Conservation (phyloP, 2,329 filamentous ascomycete species). For the Botrytis medusae region DNA sequence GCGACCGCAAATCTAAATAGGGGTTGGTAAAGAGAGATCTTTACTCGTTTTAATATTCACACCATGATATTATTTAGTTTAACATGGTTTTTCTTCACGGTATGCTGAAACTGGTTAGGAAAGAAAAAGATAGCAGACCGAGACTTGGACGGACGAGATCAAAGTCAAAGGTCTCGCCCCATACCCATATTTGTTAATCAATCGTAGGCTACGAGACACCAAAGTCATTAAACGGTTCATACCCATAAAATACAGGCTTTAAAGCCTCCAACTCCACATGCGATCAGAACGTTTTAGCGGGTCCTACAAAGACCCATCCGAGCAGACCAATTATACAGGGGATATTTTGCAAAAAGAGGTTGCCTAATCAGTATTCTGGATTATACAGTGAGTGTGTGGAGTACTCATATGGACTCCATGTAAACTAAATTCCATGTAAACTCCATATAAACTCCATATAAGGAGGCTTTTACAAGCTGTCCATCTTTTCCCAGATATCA, state of each 20-base stretch:
- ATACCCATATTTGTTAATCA: neutral
- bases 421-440: no score
- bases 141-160: neutral
- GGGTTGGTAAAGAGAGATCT: neutral
- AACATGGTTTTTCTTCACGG: neutral
- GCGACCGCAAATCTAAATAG: neutral
- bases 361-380: slow-evolving; percentile 2
- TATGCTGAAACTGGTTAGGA: neutral
- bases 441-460: neutral
- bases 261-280: neutral
- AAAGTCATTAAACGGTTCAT: neutral
- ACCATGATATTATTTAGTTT: neutral
- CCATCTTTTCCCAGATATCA: neutral
- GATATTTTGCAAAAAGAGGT: neutral
- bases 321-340: neutral
- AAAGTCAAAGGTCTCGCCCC: neutral
- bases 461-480: neutral
- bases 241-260: neutral
- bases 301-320: no score
- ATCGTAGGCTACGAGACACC: neutral
- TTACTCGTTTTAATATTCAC: neutral
- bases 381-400: neutral
- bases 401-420: neutral
- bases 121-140: neutral
- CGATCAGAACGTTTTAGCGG: neutral